Percentiles rank a stretch among this genome's conserved stretches.
Conservation (phyloP, 352 stramenopile species). For the Aphanomyces astaci region DNA sequence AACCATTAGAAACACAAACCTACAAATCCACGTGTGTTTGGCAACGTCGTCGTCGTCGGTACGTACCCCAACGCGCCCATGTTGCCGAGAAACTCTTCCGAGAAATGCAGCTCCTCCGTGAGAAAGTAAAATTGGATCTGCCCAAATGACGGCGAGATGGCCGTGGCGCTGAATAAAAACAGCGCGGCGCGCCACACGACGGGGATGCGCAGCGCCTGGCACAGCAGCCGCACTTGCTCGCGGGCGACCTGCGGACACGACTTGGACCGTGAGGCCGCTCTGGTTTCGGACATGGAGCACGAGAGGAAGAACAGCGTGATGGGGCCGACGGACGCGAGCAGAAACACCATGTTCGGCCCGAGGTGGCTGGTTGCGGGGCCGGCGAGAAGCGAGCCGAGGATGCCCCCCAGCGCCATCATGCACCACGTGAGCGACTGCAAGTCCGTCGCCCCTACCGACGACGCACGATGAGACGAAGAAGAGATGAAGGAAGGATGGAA, state of each 20-base stretch:
- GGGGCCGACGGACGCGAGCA: constrained; percentile 83
- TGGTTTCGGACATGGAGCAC: constrained; percentile 81
- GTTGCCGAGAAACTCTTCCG: constrained; percentile 91
- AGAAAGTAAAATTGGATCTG: constrained; percentile 95
- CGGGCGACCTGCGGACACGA: background rate
- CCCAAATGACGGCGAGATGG: constrained; percentile 88
- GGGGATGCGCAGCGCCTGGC: constrained; percentile 27
- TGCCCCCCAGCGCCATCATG: constrained; percentile 85
- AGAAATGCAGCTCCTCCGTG: constrained; percentile 92
- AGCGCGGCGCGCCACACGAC: constrained; percentile 94
- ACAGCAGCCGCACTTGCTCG: constrained; percentile 9
- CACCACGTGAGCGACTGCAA: constrained; percentile 94
- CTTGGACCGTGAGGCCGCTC: constrained; percentile 23
- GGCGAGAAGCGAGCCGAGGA: constrained; percentile 90
- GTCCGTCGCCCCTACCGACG: constrained; percentile 75
- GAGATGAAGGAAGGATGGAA: background rate
- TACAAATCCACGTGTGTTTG: constrained; percentile 12
- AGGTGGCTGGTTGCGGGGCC: constrained; percentile 86
- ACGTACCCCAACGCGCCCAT: constrained; percentile 63
- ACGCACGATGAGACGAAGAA: background rate
- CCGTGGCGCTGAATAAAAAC: constrained; percentile 93
- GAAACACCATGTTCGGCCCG: constrained; percentile 88
- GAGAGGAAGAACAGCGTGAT: constrained; percentile 86
- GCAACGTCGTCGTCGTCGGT: constrained; percentile 6
- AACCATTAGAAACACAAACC: constrained; percentile 58